A percentile compares a stretch with the other conserved stretches of the same genome.
These are phyloP conservation scores for Bassia scoparia DNA, from an alignment of 148 eudicot genomes.

Conservation along the genomic window DNA sequence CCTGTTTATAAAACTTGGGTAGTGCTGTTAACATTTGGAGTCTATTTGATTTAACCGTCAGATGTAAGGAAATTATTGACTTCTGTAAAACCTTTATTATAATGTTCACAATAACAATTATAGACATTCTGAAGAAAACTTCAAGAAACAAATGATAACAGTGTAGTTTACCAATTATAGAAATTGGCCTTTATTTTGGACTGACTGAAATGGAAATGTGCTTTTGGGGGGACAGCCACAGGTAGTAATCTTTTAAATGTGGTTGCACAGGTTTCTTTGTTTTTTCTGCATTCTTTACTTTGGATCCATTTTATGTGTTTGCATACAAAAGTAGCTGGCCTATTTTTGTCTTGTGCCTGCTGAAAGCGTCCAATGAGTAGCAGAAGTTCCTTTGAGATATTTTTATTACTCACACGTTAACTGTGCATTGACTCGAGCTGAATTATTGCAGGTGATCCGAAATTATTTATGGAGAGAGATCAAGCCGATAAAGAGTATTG, in stretches of 20 bases:
- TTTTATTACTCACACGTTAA: no score
- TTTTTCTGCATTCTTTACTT: not conserved
- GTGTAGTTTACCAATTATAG: no score
- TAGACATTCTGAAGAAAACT: no score
- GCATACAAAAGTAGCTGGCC: not conserved
- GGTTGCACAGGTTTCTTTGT: no score
- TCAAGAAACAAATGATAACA: no score
- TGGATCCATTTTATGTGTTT: not conserved
- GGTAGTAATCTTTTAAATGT: no score
- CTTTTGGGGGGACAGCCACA: no score
- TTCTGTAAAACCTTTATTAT: not conserved
- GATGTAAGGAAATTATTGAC: not conserved
- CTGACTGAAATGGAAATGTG: no score
- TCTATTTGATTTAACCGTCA: not conserved
- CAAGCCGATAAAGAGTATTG: not conserved
- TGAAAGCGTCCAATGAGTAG: not conserved
- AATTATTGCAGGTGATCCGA: conserved; percentile 22
- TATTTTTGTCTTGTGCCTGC: not conserved
- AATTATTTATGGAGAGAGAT: conserved; percentile 7
- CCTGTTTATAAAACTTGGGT: not conserved
- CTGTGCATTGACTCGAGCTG: not conserved
- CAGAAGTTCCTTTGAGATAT: not conserved
- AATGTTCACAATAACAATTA: not conserved
- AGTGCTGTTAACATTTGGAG: not conserved
- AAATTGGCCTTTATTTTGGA: no score